Base-by-base conservation (phyloP, 257 asterid genomes). In the Solanum ahanhuiri region DNA sequence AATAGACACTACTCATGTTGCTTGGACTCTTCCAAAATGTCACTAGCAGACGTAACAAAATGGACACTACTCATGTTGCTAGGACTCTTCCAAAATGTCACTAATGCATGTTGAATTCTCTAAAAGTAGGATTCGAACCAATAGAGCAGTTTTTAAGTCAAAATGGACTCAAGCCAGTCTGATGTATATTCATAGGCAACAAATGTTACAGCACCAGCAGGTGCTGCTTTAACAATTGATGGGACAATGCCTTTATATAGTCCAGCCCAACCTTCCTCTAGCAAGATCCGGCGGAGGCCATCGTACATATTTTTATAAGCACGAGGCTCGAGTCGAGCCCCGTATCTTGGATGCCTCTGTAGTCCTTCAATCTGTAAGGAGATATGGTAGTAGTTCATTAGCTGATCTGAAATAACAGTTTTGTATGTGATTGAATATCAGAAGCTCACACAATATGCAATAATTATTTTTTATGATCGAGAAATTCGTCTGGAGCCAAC, bases 131-230 rank as follows among this genome's bases (percentile, higher is more conserved):
- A 6, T 66, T 14, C 1, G 10, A 25, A 66, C 72, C 20, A 66
- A 25, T 12, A 6, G 72, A 64, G 67, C 35, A 43, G 34, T 9
- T 41, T 64, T 96, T 91, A 95, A 82, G 92, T 92, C 91, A 88
- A 89, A 75, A 69, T 41, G 31, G 95, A 89, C 91, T 93, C 97
- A 64, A 95, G 86, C 98, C 98, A 94, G 83, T 94, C 95, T 0
- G 98, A 93, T 3, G 93, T 90, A 83, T 88, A 91, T 88, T 96
- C 99, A 83, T 93, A 95, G 33, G 94, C 96, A 90, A 93, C 98
- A 83, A 96, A 96, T 60, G 99, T 96, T 34, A 96, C 98, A 85
- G 99, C 99, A 84, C 97, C 96, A 48, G 98, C 98, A 2, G 98
- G 98, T 67, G 99, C 99, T 83, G 99, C 98, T 92, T 95, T 95